Base-by-base conservation (phyloP, 495 filamentous ascomycete species). In the Trichoderma parareesei region DNA sequence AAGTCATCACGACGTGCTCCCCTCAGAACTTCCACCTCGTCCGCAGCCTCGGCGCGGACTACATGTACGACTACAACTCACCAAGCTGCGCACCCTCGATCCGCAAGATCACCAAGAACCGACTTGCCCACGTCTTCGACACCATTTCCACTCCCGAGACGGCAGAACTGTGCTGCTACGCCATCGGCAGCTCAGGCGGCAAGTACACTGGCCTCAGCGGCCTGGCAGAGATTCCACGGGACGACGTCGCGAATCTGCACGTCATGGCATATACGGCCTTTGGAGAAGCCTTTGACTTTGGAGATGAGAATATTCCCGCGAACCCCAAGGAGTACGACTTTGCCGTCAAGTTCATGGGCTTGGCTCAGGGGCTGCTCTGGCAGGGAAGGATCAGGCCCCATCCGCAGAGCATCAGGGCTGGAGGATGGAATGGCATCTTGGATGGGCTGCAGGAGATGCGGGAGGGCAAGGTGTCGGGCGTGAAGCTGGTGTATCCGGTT, bases 1-100 rank as follows among this genome's bases (percentile, higher is more conserved):
- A 73, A 4, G 75, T 80, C 11, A 77, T 87, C 48, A 73, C 80
- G 6, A 85, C 83, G 0, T 85, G 84, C 65, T 87, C 84, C 0
- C 78, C 80, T 0, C 70, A 69, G 11, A 88, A 88, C 71, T 82
- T 84, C 63, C 75, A 79, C 4, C 71, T 87, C 5, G 79, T 82
- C n/a, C 71, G 74, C 38, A 70, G 64, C 3, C 78, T 78, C 33
- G 86, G 86, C 5, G 85, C 84, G 0, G 75, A 75, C 43, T 67
- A 71, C 10, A 78, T 80, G 0, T 87, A 84, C 66, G 83, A 89
- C 72, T 88, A 88, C 70, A 71, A 74, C 4, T 70, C 71, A 0
- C 70, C 78, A 1, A 71, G 73, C 1, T 77, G 75, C 65, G 77
- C 76, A 0, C 67, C 75, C 3, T 73, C 82, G 35, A 84, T 84